phyloP scores from a whole-genome alignment of 2,329 filamentous ascomycete genomes.

The Aureobasidium sp. region DNA sequence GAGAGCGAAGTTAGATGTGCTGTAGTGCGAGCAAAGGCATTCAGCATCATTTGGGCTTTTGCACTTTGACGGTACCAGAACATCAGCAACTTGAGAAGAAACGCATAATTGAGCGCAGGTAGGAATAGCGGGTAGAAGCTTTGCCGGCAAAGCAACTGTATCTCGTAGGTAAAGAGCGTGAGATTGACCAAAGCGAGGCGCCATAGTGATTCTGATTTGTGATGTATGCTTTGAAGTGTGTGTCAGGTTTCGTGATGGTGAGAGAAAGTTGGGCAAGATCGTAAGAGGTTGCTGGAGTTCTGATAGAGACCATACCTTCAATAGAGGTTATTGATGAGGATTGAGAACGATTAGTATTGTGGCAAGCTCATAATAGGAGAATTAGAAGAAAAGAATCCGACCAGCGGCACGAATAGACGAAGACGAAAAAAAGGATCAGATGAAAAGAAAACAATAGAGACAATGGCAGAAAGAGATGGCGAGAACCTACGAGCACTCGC shows the following conservation, averaged over 20 bases:
- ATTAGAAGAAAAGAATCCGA: slow-evolving; percentile 1
- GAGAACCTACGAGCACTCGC: slow-evolving; percentile 7
- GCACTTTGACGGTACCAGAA: slow-evolving; percentile 17
- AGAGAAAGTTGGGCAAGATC: background rate
- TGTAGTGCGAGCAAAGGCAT: slow-evolving; percentile 29
- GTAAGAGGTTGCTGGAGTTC: background rate
- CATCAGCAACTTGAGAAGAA: slow-evolving; percentile 20
- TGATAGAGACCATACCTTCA: background rate
- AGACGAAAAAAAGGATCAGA: background rate
- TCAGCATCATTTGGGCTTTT: slow-evolving; percentile 20
- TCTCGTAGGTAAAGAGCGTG: background rate
- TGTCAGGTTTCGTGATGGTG: background rate
- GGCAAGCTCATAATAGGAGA: background rate
- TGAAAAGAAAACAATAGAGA: slow-evolving; percentile 8
- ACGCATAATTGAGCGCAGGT: slow-evolving; percentile 27
- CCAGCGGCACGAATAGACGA: slow-evolving; percentile 8
- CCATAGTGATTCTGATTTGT: background rate
- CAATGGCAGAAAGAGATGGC: background rate
- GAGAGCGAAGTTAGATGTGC: slow-evolving; percentile 26
- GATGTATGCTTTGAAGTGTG: background rate
- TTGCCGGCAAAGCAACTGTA: slow-evolving; percentile 12
- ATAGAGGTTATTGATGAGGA: background rate
- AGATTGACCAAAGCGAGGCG: background rate
- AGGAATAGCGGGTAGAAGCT: slow-evolving; percentile 19
- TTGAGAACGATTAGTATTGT: slow-evolving; percentile 4